Conservation (phyloP, 2,329 filamentous ascomycete genomes). For the Furcasterigmium sp. region DNA sequence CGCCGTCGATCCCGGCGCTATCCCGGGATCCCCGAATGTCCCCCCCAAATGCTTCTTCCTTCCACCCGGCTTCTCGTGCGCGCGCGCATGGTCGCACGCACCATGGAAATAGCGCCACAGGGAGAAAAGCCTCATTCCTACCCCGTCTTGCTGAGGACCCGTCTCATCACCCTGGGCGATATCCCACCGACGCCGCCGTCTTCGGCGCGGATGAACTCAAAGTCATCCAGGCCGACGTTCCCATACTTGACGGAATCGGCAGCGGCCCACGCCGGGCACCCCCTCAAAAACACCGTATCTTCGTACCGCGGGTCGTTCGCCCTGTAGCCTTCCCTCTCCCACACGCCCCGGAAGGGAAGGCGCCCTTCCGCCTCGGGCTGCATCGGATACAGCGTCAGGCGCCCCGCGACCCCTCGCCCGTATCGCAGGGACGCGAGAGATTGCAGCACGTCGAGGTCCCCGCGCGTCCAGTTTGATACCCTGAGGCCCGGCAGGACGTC, state of each 20-base stretch:
- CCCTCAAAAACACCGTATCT: not conserved
- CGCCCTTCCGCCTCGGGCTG: not conserved
- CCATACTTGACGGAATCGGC: constrained; percentile 13
- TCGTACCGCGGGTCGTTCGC: not conserved
- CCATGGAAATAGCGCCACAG: too few species aligned
- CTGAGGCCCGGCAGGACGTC: not conserved
- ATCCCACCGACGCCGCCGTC: not conserved
- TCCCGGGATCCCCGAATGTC: not conserved
- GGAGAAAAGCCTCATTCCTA: too few species aligned
- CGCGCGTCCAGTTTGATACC: not conserved
- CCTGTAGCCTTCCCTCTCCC: not conserved
- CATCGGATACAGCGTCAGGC: not conserved
- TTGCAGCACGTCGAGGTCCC: constrained; percentile 2
- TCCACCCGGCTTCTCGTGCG: not conserved
- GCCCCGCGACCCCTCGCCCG: not conserved
- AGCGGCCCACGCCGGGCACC: not conserved
- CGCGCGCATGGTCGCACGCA: too few species aligned
- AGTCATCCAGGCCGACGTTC: constrained; percentile 10
- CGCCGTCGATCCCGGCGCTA: not conserved
- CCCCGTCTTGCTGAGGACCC: too few species aligned
- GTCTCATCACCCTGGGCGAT: not conserved
- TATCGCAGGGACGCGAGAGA: not conserved
- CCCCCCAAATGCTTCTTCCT: constrained; percentile 11
- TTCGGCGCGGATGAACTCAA: constrained; percentile 8
- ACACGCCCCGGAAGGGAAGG: constrained; percentile 2